phyloP scores from a whole-genome alignment of 1,284 basidiomycete genomes.

The Cutaneotrichosporon daszewskae region DNA sequence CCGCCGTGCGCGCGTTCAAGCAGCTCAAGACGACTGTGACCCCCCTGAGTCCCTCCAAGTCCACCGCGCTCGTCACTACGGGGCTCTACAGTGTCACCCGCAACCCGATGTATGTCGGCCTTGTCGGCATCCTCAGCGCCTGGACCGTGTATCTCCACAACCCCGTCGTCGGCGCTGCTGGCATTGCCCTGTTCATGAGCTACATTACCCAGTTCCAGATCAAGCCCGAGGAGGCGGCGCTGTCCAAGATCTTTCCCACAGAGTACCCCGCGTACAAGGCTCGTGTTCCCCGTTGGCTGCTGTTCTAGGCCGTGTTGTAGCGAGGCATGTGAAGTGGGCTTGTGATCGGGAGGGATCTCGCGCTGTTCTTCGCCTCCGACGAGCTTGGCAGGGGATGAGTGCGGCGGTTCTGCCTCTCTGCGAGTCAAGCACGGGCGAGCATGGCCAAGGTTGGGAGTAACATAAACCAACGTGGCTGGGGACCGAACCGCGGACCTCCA shows the following conservation, averaged over 20 bases:
- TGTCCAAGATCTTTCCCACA: background rate
- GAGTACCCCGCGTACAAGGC: slow-evolving; percentile 1
- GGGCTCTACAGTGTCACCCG: slow-evolving; percentile 5
- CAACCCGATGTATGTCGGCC: slow-evolving; percentile 8
- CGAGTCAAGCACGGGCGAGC: no score
- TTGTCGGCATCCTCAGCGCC: slow-evolving; percentile 1
- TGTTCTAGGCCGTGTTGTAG: no score
- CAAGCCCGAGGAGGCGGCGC: slow-evolving; percentile 5
- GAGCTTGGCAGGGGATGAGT: no score
- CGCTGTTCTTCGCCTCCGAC: no score
- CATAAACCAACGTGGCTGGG: no score
- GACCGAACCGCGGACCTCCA: no score
- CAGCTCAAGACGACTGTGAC: slow-evolving; percentile 1
- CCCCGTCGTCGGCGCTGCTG: slow-evolving; percentile 1
- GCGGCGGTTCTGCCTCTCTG: no score
- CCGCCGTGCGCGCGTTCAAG: background rate
- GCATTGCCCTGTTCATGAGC: slow-evolving; percentile 1
- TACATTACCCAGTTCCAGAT: slow-evolving; percentile 11
- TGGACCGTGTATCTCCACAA: slow-evolving; percentile 4
- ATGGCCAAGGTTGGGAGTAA: no score
- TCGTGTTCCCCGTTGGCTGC: slow-evolving; percentile 1
- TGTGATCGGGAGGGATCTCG: no score
- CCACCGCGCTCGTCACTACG: background rate
- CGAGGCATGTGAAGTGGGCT: no score
- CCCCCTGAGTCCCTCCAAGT: background rate